A percentile compares a stretch with the other conserved stretches of the same genome.
phyloP scores from a whole-genome alignment of 257 asterid genomes.

The Apocynum venetum region DNA sequence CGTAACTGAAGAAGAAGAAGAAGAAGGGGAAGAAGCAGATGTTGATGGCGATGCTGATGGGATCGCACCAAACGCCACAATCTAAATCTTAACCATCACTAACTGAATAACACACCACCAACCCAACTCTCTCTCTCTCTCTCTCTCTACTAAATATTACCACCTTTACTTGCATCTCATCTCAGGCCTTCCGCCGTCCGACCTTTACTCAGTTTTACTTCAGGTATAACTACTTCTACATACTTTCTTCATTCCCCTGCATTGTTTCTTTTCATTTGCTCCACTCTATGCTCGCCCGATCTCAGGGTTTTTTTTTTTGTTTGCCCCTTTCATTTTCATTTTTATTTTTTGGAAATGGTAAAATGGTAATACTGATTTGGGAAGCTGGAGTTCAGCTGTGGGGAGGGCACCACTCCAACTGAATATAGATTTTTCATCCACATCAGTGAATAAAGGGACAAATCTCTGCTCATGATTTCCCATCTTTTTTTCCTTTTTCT shows the following conservation, averaged over 20 bases:
- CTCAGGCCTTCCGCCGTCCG: constrained; percentile 4
- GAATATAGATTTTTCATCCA: neutral
- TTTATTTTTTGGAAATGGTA: neutral
- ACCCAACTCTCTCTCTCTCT: neutral
- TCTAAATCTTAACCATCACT: neutral
- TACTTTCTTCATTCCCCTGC: no score
- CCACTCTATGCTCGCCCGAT: neutral
- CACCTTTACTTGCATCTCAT: neutral
- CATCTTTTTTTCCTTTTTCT: neutral
- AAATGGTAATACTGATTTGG: neutral
- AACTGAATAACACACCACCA: constrained; percentile 13
- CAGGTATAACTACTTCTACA: constrained; percentile 7
- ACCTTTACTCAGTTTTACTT: neutral
- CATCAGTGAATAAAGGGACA: neutral
- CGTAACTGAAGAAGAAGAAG: neutral
- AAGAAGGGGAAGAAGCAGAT: neutral
- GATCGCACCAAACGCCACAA: constrained; percentile 43
- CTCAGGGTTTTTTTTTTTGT: constrained; percentile 2
- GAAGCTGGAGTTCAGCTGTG: neutral
- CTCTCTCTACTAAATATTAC: neutral
- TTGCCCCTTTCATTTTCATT: neutral
- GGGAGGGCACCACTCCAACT: neutral
- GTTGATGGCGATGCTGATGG: constrained; percentile 32
- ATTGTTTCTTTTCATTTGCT: neutral
- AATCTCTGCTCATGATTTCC: neutral